Base-by-base conservation (phyloP, 352 stramenopile species). In the Phytopythium delawarense region DNA sequence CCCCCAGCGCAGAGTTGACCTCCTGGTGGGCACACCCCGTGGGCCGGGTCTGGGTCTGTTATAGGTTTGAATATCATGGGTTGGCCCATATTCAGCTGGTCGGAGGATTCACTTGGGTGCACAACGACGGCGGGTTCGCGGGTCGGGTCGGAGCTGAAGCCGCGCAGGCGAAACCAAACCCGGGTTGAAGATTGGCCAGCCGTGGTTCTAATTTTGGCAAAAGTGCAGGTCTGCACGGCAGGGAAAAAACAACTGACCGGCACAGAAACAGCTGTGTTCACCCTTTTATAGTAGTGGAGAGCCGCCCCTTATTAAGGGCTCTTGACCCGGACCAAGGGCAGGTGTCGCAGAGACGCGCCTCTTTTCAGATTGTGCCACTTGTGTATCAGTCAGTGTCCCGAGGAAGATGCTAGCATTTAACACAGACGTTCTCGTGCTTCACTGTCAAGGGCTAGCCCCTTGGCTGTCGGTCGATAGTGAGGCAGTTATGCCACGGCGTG, bases 201-300 rank as follows among this genome's bases (percentile, higher is more conserved):
- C 15, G 49, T 21, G 30, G 49, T 55, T 55, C 49, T 55, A 55
- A 55, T 55, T 55, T 55, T 55, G 49, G 49, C 49, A 25, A 39
- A 21, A 40, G 48, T 54, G 48, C n/a, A 54, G 46, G 46, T 52
- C 46, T 20, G 46, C 46, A 32, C 46, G 0, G 46, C n/a, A 45
- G 2, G 11, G 40, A 44, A 44, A 18, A 44, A 2, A 0, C 28
- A 21, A 23, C 18, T 23, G 39, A 45, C 39, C 16, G 39, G 18
- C 40, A 46, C n/a, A 25, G 21, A 49, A 25, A 25, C 15, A 12
- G 7, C 42, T 49, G 16, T 12, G 7, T 49, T 25, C 13, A 25
- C 42, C 20, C 42, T 0, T 25, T 21, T 11, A 25, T 49, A 28
- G 20, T 18, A 25, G 20, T 49, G 35, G 35, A 11, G 8, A 40